Evolutionary conservation across 1,139 yeast genomes (phyloP).

Genomic region (Pichia kudriavzevii): DNA sequence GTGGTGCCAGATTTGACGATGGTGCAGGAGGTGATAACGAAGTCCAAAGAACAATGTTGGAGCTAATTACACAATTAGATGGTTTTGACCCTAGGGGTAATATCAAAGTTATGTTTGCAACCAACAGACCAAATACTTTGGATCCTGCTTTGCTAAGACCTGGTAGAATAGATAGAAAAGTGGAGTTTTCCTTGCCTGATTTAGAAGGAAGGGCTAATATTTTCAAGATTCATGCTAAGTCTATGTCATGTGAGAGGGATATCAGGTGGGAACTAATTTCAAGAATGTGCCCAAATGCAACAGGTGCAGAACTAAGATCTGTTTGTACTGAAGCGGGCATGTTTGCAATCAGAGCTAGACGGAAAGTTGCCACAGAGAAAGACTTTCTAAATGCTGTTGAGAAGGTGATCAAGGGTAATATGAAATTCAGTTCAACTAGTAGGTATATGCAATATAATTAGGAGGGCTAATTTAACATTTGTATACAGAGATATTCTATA

Average conservation of each 20-base stretch:
- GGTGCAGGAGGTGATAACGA: conserved; percentile 99
- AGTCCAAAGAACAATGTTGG: conserved; percentile 98
- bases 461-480: conserved; percentile 1
- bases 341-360: conserved; percentile 97
- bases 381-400: conserved; percentile 96
- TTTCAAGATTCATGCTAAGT: conserved; percentile 91
- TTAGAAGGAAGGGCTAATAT: conserved; percentile 96
- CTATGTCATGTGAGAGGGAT: conserved; percentile 95
- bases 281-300: conserved; percentile 92
- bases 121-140: conserved; percentile 93
- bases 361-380: conserved; percentile 96
- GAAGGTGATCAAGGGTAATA: conserved; percentile 95
- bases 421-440: conserved; percentile 94
- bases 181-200: conserved; percentile 92
- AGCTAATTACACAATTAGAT: conserved; percentile 90
- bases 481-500: neutral
- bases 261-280: conserved; percentile 98
- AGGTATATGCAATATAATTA: conserved; percentile 96
- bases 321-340: conserved; percentile 98
- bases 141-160: conserved; percentile 98
- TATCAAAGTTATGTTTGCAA: conserved; percentile 98
- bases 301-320: conserved; percentile 96
- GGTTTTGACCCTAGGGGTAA: conserved; percentile 98
- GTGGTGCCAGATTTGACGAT: conserved; percentile 97
- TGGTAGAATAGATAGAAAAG: conserved; percentile 96